Base-by-base conservation (phyloP, 2,329 filamentous ascomycete genomes). In the Eurotiales sp. region DNA sequence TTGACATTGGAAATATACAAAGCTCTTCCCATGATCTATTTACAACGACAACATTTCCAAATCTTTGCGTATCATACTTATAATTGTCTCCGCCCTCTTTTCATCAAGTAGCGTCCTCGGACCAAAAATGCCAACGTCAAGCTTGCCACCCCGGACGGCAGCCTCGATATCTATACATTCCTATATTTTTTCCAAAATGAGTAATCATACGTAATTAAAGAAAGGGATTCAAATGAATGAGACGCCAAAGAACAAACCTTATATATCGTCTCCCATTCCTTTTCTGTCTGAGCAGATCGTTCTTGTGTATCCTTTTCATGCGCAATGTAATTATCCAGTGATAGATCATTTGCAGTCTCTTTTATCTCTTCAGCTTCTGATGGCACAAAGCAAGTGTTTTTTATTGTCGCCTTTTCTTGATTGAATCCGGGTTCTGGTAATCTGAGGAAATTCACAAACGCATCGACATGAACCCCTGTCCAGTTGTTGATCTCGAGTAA, bases 361-460 rank as follows among this genome's bases (percentile, higher is more conserved):
- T 23, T 11, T 10, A 36, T 7, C 10, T 40, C 22, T 11, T 47
- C 21, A n/a, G 25, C 46, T 37, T 39, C 25, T 21, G 47, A 36
- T 30, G 34, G 46, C 36, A 14, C 23, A 22, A 54, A 36, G 23
- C 22, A 29, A 19, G 27, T 46, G 15, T 25, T 25, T 17, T 15
- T 11, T 42, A 21, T 25, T 27, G 39, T 17, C 21, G 27, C 27
- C 12, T 25, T 21, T 21, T 43, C 6, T 15, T 43, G 14, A n/a
- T 52, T 22, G 3, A 60, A 30, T 46, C 10, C 58, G 1, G 58
- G 55, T 36, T 71, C 71, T 1, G 79, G 79, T 4, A 83, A 66
- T 46, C 76, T 82, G 15, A 95, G 68, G 57, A 95, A 93, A 65
- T 96, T 96, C 60, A 96, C 83, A 70, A 88, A 92, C 0, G 80